Base-by-base conservation (phyloP, 352 stramenopile species). In the Phytopythium chamaehyphon region DNA sequence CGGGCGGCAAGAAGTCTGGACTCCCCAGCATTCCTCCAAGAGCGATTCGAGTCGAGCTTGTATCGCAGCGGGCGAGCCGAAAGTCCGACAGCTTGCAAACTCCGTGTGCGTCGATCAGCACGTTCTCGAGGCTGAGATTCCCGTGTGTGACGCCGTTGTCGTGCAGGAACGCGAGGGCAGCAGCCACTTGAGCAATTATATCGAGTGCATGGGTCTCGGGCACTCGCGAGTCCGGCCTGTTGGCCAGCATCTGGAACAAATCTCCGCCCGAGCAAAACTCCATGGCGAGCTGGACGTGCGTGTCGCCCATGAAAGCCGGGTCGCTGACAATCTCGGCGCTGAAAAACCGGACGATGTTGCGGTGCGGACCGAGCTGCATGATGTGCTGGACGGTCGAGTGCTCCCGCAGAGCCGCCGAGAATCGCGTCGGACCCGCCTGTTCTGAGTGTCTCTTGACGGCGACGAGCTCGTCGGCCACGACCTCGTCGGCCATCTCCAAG, bases 81-180 rank as follows among this genome's bases (percentile, higher is more conserved):
- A 82, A 78, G 37, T 76, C 68, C 6, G 51, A 40, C 49, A 82
- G 62, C 51, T 82, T 78, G 52, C 65, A 67, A 7, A 14, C 36
- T 3, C 65, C 65, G 10, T 58, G 38, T n/a, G 50, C 22, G 28
- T 52, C 18, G 5, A 78, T 21, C 11, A 78, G 49, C 6, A 82
- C 49, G 57, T 79, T 79, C 43, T 79, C 69, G 9, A 79, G 48
- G 16, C 62, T 71, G 1, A 79, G 7, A 44, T 79, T 64, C 6
- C 69, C 57, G 47, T 79, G 69, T n/a, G 65, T 60, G 42, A 73
- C 51, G 1, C 35, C 47, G 5, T 43, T 22, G 3, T 19, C 12
- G 19, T 55, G 49, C 1, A 55, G 39, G 38, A 42, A 40, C 3
- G 26, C n/a, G 5, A 71, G 28, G 0, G 49, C 65, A 1, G 40